Base-by-base conservation (phyloP, 495 filamentous ascomycete species). In the Xylaria castorea region DNA sequence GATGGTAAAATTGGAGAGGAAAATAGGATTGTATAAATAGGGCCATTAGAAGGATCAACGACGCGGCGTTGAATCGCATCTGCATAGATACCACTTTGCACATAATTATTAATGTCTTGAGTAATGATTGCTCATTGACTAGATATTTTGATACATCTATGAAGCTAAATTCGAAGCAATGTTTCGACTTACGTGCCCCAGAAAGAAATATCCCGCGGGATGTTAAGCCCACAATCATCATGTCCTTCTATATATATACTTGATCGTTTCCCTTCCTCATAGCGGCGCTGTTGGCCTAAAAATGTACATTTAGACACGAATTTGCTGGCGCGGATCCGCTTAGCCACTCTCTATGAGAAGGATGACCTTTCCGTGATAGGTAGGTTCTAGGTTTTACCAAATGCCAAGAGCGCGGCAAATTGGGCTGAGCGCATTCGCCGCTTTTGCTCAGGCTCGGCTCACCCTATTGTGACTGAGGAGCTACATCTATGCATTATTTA, bases 61-160 rank as follows among this genome's bases (percentile, higher is more conserved):
- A 22, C 38, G 16, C 25, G 38, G 53, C 16, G 14, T 60, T 60
- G 66, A 57, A 69, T 69, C 53, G 22, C 38, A 18, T 46, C n/a
- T n/a, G 9, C 8, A 20, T 34, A 38, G 36, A 46, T 42, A 27
- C 50, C 38, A 64, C 66, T 69, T 36, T 68, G 36, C 50, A 42
- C 57, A 51, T 51, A 67, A 25, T 57, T 57, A 68, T 57, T 40
- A 55, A 40, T 38, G 46, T 27, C 16, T 25, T 53, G 6, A 44
- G 44, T 32, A 22, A 27, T 18, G 20, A 2, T 18, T 53, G 6
- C 50, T 50, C 48, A 53, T 34, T 34, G 46, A 14, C 16, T n/a
- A 38, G 30, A 38, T 53, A 18, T 16, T 38, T 22, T 46, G 27
- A 20, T 46, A 38, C 32, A 25, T 18, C 4, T 25, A n/a, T 34